Conservation (phyloP, 164 flowering plant genomes). For the Cinnamomum chago region DNA sequence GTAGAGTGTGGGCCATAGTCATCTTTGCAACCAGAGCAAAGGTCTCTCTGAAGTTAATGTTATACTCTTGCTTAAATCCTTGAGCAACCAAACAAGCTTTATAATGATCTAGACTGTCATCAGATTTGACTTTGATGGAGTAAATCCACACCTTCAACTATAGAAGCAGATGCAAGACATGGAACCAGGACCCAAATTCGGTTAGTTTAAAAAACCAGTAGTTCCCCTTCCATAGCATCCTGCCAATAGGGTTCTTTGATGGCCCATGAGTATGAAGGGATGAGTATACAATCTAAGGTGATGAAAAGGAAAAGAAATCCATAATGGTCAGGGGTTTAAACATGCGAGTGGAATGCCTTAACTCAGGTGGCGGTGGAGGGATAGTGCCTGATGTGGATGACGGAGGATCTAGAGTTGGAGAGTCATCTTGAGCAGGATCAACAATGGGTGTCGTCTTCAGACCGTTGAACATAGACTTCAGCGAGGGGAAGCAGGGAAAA, state of each 20-base stretch:
- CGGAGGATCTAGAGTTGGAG: not conserved
- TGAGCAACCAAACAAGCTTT: not conserved
- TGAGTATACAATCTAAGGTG: not conserved
- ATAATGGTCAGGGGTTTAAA: not conserved
- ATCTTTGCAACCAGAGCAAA: not conserved
- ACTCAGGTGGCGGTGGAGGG: not conserved
- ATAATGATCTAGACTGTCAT: not conserved
- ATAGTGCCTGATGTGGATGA: not conserved
- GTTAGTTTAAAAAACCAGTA: not conserved
- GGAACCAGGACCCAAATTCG: not conserved
- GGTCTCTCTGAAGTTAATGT: not conserved
- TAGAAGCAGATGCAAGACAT: no score
- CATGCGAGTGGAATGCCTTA: not conserved
- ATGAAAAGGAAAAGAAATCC: no score
- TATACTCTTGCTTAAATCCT: not conserved
- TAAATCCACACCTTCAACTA: not conserved
- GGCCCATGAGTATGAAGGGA: not conserved
- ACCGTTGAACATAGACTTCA: not conserved
- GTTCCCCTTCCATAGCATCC: not conserved
- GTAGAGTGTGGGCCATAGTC: not conserved
- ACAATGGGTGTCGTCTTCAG: not conserved
- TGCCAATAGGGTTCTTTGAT: not conserved
- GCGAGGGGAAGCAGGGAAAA: not conserved
- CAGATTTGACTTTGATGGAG: not conserved
- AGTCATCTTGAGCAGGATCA: not conserved